Conservation (phyloP, 331 rosid genomes). For the Rosa hybrid region DNA sequence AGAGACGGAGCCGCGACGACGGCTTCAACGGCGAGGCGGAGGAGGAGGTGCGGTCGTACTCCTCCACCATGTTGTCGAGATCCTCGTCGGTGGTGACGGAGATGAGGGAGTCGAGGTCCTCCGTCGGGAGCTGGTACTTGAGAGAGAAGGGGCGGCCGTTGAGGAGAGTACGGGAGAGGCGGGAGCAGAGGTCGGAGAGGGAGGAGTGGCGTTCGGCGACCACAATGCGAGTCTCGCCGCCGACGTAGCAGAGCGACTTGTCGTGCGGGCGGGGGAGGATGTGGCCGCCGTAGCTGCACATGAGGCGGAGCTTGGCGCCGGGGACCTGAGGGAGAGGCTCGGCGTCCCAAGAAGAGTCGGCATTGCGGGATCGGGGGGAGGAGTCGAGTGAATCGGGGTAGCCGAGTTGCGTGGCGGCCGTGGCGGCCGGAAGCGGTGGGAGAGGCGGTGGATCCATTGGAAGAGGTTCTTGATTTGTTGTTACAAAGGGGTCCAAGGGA, state of each 20-base stretch:
- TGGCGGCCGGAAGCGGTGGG: constrained; percentile 1
- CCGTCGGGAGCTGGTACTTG: constrained; percentile 85
- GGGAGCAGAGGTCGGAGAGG: constrained; percentile 57
- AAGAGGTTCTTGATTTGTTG: constrained; percentile 35
- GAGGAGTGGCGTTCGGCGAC: constrained; percentile 69
- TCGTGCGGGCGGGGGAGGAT: constrained; percentile 96
- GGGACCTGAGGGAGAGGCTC: constrained; percentile 61
- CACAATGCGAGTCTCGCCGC: constrained; percentile 87
- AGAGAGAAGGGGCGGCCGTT: constrained; percentile 75
- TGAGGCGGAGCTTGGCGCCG: constrained; percentile 75
- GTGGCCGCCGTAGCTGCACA: constrained; percentile 99
- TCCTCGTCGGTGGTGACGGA: constrained; percentile 81
- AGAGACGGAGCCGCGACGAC: constrained; percentile 70
- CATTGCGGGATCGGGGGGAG: constrained; percentile 53
- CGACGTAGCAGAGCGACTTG: constrained; percentile 79
- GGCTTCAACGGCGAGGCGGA: constrained; percentile 45
- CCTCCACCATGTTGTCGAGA: constrained; percentile 92
- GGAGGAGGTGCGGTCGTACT: constrained; percentile 62
- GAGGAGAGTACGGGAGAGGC: constrained; percentile 70
- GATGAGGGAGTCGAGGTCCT: constrained; percentile 80
- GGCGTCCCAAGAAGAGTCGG: constrained; percentile 47
- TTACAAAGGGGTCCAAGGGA: neutral
- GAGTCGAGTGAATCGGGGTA: constrained; percentile 58
- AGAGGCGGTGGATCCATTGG: constrained; percentile 13
- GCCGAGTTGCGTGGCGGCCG: constrained; percentile 31